Percentiles rank a stretch among this genome's conserved stretches.
Evolutionary conservation across 2,329 filamentous ascomycete genomes (phyloP).

Genomic region (Trichoderma sp.): DNA sequence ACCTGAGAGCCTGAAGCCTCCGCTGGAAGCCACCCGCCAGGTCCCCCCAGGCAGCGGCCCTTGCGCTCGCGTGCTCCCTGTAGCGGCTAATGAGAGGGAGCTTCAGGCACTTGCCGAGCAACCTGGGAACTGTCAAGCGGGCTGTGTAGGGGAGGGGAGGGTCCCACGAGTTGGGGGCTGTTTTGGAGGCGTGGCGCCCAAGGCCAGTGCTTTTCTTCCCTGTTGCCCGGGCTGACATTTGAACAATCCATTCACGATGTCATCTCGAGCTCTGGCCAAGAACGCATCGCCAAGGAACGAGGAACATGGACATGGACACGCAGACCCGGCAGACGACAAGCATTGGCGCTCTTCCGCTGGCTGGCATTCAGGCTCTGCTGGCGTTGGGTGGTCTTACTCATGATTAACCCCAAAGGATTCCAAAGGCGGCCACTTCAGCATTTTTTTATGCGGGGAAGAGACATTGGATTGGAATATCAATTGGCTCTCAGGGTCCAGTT

Average conservation of each 20-base stretch:
- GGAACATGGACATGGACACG: too few species aligned
- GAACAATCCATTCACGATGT: too few species aligned
- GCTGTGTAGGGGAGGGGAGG: neutral
- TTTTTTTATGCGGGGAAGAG: constrained; percentile 3
- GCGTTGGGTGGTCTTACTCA: too few species aligned
- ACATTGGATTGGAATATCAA: neutral
- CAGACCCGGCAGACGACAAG: too few species aligned
- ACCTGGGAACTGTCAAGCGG: neutral
- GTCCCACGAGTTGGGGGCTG: neutral
- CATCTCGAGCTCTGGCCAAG: too few species aligned
- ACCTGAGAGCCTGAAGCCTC: constrained; percentile 4
- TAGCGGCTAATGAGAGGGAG: constrained; percentile 4
- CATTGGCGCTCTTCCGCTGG: too few species aligned
- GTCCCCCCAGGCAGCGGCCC: neutral
- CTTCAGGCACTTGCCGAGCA: neutral
- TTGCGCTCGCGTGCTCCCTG: neutral
- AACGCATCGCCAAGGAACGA: too few species aligned
- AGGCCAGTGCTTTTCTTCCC: neutral
- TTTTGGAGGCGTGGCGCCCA: constrained; percentile 8
- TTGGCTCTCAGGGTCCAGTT: constrained; percentile 11
- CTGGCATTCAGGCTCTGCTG: neutral
- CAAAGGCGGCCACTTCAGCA: neutral
- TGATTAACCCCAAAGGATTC: neutral
- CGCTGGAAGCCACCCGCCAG: too few species aligned
- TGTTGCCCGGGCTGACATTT: too few species aligned